phyloP scores from a whole-genome alignment of 352 stramenopile genomes.

The Globisporangium lucens region DNA sequence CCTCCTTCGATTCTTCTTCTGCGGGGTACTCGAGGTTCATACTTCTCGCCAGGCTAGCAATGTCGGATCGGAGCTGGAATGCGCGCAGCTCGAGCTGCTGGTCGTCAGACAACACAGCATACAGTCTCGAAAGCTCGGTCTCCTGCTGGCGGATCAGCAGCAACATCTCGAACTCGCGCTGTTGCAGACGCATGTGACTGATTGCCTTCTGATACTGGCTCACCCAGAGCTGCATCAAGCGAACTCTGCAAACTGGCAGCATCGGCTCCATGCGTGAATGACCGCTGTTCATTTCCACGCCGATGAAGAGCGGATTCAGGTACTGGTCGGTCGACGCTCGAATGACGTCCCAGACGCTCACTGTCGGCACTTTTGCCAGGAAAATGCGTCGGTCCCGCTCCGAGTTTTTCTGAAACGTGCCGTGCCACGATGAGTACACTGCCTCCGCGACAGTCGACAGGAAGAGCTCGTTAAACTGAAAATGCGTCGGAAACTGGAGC shows the following conservation, averaged over 20 bases:
- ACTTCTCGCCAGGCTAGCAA: conserved; percentile 60
- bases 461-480: conserved; percentile 97
- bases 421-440: conserved; percentile 96
- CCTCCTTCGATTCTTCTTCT: conserved; percentile 19
- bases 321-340: conserved; percentile 79
- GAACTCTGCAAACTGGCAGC: conserved; percentile 77
- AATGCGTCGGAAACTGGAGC: conserved; percentile 95
- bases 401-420: conserved; percentile 91
- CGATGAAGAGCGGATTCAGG: conserved; percentile 77
- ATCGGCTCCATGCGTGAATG: conserved; percentile 58
- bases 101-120: conserved; percentile 51
- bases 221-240: conserved; percentile 84
- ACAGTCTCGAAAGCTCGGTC: conserved; percentile 62
- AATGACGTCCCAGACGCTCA: conserved; percentile 85
- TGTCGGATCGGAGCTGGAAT: conserved; percentile 66
- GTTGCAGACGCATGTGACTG: conserved; percentile 83
- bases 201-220: conserved; percentile 88
- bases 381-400: conserved; percentile 71
- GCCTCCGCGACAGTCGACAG: conserved; percentile 94
- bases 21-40: conserved; percentile 76
- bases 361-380: conserved; percentile 57
- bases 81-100: conserved; percentile 65
- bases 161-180: conserved; percentile 85
- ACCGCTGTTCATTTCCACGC: conserved; percentile 23
- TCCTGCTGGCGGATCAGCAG: conserved; percentile 81